Evolutionary conservation across 371 early-diverging fungal genomes (phyloP).

Genomic region (Rhizopus delemar): DNA sequence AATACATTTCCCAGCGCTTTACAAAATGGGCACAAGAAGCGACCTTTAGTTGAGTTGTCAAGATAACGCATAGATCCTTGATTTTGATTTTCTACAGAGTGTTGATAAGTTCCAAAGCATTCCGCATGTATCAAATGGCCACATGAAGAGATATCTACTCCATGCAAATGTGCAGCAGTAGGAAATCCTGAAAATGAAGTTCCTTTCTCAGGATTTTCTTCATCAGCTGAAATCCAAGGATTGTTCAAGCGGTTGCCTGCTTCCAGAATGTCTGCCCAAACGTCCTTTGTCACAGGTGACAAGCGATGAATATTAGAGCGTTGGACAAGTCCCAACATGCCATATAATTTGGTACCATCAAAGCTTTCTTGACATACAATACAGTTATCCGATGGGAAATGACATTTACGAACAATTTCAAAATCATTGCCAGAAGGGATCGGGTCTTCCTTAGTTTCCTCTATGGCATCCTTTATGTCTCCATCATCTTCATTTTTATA

Average conservation of each 20-base stretch:
- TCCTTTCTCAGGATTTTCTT: neutral
- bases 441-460: constrained; percentile 14
- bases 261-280: constrained; percentile 56
- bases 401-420: constrained; percentile 57
- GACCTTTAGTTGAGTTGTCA: constrained; percentile 52
- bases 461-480: constrained; percentile 40
- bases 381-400: constrained; percentile 83
- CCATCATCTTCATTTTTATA: constrained; percentile 52
- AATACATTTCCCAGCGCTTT: constrained; percentile 89
- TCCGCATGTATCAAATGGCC: constrained; percentile 94
- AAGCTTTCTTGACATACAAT: constrained; percentile 95
- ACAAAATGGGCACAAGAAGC: constrained; percentile 94
- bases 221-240: constrained; percentile 12
- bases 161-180: constrained; percentile 52
- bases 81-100: constrained; percentile 59
- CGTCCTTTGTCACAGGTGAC: constrained; percentile 59
- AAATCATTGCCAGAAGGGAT: constrained; percentile 17
- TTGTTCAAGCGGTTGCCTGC: constrained; percentile 28
- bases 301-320: constrained; percentile 68
- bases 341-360: constrained; percentile 69
- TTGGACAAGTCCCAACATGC: constrained; percentile 85
- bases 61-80: constrained; percentile 1
- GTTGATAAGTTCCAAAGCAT: constrained; percentile 85
- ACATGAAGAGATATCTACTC: constrained; percentile 81
- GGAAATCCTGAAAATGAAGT: constrained; percentile 50